These are phyloP conservation scores for Rauvolfia tetraphylla DNA, from an alignment of 257 asterid species.

Conservation along the genomic window DNA sequence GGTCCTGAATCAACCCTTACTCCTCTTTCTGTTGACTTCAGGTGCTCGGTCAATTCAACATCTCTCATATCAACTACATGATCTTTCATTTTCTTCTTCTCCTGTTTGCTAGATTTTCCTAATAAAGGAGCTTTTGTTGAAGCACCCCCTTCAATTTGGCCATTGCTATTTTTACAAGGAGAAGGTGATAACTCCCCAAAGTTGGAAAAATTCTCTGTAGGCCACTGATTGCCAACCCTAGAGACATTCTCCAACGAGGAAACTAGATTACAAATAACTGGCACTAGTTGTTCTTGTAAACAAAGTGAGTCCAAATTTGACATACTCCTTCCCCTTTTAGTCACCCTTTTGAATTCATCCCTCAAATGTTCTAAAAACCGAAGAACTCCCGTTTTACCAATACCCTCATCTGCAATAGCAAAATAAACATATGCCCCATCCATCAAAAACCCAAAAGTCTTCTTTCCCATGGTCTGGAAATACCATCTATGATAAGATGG, in stretches of 20 bases:
- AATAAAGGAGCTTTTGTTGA: constrained; percentile 64
- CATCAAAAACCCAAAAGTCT: constrained; percentile 57
- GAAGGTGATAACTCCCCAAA: constrained; percentile 30
- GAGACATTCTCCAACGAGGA: constrained; percentile 37
- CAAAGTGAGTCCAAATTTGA: constrained; percentile 33
- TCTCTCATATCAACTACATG: constrained; percentile 38
- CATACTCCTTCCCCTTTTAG: constrained; percentile 32
- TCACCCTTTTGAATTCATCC: constrained; percentile 48
- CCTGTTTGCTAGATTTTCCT: constrained; percentile 53
- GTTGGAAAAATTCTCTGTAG: constrained; percentile 13
- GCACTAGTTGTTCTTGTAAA: constrained; percentile 51
- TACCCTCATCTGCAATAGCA: constrained; percentile 45
- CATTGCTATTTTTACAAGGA: constrained; percentile 21
- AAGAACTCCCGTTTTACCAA: constrained; percentile 36
- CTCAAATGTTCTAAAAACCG: constrained; percentile 46
- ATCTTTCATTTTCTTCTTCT: constrained; percentile 52
- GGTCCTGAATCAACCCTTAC: constrained; percentile 25
- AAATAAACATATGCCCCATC: constrained; percentile 53
- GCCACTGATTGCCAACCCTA: constrained; percentile 24
- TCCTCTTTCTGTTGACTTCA: constrained; percentile 37
- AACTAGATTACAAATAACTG: constrained; percentile 36
- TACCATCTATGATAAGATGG: constrained; percentile 78
- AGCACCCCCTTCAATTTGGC: constrained; percentile 28
- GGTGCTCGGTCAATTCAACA: constrained; percentile 46
- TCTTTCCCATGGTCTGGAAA: constrained; percentile 45